Evolutionary conservation across 2,329 filamentous ascomycete genomes (phyloP).

Genomic region (Botrytis porri): DNA sequence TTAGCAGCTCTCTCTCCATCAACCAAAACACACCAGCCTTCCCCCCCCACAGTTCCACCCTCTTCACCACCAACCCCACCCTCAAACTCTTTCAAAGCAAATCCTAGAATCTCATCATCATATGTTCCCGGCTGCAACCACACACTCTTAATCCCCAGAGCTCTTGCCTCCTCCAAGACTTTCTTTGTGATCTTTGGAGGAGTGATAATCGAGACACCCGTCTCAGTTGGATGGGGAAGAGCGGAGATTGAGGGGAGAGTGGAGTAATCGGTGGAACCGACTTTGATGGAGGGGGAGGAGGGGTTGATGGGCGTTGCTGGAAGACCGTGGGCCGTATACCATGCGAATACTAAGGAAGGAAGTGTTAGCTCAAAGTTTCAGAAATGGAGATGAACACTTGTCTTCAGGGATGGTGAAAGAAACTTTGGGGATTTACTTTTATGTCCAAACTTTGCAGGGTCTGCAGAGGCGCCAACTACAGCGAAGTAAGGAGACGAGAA

Average conservation of each 20-base stretch:
- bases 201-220: slow-evolving; percentile 82
- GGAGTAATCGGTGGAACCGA: slow-evolving; percentile 52
- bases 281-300: slow-evolving; percentile 59
- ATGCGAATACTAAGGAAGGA: slow-evolving; percentile 67
- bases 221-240: slow-evolving; percentile 64
- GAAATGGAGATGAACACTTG: not conserved
- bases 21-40: slow-evolving; percentile 86
- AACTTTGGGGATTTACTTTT: slow-evolving; percentile 55
- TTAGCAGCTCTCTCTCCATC: slow-evolving; percentile 69
- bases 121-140: slow-evolving; percentile 93
- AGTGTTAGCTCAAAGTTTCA: slow-evolving; percentile 9
- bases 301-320: slow-evolving; percentile 85
- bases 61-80: slow-evolving; percentile 64
- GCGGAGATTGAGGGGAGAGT: slow-evolving; percentile 51
- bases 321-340: slow-evolving; percentile 78
- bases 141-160: slow-evolving; percentile 68
- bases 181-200: slow-evolving; percentile 73
- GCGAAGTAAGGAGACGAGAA: slow-evolving; percentile 79
- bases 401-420: not conserved
- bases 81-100: slow-evolving; percentile 66
- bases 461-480: slow-evolving; percentile 85
- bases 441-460: slow-evolving; percentile 82
- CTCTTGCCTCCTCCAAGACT: slow-evolving; percentile 73
- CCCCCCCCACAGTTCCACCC: slow-evolving; percentile 58
- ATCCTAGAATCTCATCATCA: slow-evolving; percentile 70